Percentiles rank a stretch among this genome's conserved stretches.
phyloP scores from a whole-genome alignment of 768 basidiomycete species.

The Nidularia sp. region DNA sequence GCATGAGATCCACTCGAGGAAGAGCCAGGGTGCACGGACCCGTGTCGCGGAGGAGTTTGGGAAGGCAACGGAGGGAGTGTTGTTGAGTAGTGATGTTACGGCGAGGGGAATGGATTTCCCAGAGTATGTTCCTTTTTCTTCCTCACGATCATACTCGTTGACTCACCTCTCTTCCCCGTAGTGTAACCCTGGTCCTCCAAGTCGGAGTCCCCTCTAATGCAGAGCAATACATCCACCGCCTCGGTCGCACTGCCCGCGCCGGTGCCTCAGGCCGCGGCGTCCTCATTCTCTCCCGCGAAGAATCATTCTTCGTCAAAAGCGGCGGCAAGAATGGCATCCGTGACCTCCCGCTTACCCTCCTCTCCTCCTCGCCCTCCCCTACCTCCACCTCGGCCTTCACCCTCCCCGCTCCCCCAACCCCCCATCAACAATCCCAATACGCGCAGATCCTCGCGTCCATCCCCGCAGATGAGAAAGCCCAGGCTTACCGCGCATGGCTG shows the following conservation, averaged over 20 bases:
- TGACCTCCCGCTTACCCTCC: conserved; percentile 31
- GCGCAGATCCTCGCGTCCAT: conserved; percentile 20
- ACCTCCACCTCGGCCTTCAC: conserved; percentile 8
- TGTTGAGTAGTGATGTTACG: conserved; percentile 86
- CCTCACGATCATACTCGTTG: conserved; percentile 55
- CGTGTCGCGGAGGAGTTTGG: conserved; percentile 59
- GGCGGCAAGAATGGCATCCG: conserved; percentile 23
- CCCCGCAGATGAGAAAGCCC: conserved; percentile 34
- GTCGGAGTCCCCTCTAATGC: conserved; percentile 70
- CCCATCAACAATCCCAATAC: conserved; percentile 13
- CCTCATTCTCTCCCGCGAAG: conserved; percentile 77
- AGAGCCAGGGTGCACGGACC: conserved; percentile 54
- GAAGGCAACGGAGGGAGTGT: conserved; percentile 47
- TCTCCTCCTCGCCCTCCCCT: conserved; percentile 32
- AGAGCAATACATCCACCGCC: conserved; percentile 82
- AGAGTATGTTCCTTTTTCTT: conserved; percentile 72
- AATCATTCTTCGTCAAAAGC: conserved; percentile 34
- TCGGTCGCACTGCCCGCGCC: conserved; percentile 81
- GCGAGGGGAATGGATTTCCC: conserved; percentile 90
- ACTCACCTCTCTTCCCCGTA: conserved; percentile 49
- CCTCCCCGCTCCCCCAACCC: conserved; percentile 10
- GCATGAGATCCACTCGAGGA: conserved; percentile 82
- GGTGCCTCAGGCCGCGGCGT: conserved; percentile 65
- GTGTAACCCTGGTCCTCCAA: conserved; percentile 87
- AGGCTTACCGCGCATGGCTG: conserved; percentile 51